Evolutionary conservation across 345 rosid genomes (phyloP).

Genomic region (Raphanus raphanistrum): DNA sequence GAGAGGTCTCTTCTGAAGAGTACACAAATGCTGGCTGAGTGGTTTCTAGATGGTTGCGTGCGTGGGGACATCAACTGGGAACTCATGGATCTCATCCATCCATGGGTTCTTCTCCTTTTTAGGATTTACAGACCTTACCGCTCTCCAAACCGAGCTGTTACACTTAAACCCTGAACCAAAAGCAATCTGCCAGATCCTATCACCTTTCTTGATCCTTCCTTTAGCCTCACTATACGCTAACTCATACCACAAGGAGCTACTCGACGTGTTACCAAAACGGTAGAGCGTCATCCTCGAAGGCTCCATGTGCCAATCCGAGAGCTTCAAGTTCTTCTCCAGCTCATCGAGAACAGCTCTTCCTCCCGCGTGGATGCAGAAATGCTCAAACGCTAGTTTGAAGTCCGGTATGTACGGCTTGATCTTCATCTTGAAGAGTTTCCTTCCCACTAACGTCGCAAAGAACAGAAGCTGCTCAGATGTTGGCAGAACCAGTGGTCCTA

Average conservation of each 20-base stretch:
- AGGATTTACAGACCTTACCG: constrained; percentile 45
- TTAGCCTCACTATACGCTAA: constrained; percentile 61
- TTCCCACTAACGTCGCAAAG: constrained; percentile 51
- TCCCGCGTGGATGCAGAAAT: constrained; percentile 59
- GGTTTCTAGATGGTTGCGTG: constrained; percentile 45
- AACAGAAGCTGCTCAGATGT: constrained; percentile 57
- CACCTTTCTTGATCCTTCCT: constrained; percentile 60
- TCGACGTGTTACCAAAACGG: constrained; percentile 62
- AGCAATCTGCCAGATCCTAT: constrained; percentile 63
- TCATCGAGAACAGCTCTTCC: constrained; percentile 67
- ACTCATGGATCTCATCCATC: constrained; percentile 55
- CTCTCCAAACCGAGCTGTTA: constrained; percentile 63
- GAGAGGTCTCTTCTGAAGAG: constrained; percentile 18
- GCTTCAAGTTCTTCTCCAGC: constrained; percentile 62
- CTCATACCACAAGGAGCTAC: constrained; percentile 62
- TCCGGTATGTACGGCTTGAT: constrained; percentile 66
- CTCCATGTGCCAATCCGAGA: constrained; percentile 57
- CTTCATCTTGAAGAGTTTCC: constrained; percentile 53
- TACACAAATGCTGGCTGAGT: constrained; percentile 16
- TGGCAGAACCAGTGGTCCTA: constrained; percentile 60
- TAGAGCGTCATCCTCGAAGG: constrained; percentile 61
- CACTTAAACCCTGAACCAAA: constrained; percentile 64
- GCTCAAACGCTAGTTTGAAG: constrained; percentile 63
- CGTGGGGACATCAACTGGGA: constrained; percentile 67
- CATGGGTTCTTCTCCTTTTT: constrained; percentile 54